phyloP scores from a whole-genome alignment of 768 basidiomycete species.

The Clavaria fumosa region DNA sequence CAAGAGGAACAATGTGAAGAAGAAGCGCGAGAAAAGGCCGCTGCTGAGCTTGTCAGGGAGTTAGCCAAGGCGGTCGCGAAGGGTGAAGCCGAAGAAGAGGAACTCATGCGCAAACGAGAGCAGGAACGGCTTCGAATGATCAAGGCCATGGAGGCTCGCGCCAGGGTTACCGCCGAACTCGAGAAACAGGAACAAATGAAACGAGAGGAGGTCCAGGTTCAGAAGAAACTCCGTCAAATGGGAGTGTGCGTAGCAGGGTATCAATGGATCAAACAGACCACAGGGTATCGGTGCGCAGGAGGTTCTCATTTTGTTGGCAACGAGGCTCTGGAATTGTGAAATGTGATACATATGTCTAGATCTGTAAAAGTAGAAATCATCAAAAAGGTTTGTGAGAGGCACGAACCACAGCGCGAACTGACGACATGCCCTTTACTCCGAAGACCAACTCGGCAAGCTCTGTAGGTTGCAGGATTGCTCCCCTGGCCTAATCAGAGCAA shows the following conservation, averaged over 20 bases:
- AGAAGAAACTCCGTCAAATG: constrained; percentile 26
- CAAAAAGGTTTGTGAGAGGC: constrained; percentile 67
- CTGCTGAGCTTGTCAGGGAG: constrained; percentile 10
- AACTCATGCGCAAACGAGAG: constrained; percentile 12
- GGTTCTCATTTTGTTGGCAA: constrained; percentile 27
- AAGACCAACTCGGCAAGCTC: constrained; percentile 85
- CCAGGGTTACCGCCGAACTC: constrained; percentile 1
- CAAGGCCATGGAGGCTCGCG: constrained; percentile 9
- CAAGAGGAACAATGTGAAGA: constrained; percentile 9
- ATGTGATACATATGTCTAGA: constrained; percentile 2
- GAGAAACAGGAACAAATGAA: constrained; percentile 18
- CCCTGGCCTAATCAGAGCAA: constrained; percentile 71
- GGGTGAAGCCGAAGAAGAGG: constrained; percentile 14
- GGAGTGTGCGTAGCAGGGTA: constrained; percentile 36
- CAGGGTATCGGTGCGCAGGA: constrained; percentile 32
- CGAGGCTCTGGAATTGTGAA: too few relatives aligned
- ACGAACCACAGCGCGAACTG: constrained; percentile 69
- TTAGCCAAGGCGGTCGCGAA: constrained; percentile 11
- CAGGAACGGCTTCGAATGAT: constrained; percentile 15
- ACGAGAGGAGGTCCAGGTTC: constrained; percentile 27
- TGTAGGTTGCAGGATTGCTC: constrained; percentile 87
- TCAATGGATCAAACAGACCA: constrained; percentile 24
- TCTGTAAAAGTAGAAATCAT: constrained; percentile 7
- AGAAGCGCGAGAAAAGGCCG: constrained; percentile 10
- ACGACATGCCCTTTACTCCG: constrained; percentile 75